These are phyloP conservation scores for Talaromyces marneffei DNA, from an alignment of 2,329 filamentous ascomycete genomes.

Conservation along the genomic window DNA sequence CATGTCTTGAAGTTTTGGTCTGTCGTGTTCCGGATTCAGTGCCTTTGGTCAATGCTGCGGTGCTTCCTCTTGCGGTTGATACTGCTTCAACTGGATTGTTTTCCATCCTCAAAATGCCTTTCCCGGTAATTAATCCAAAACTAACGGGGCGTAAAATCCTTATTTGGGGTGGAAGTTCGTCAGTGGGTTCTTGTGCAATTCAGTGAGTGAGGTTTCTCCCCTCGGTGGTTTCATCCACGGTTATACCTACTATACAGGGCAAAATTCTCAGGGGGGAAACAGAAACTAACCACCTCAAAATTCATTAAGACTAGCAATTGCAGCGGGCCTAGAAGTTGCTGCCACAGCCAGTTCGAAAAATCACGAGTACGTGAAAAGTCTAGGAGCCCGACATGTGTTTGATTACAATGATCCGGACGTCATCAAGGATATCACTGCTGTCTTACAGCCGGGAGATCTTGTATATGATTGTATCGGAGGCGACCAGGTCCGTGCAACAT, in stretches of 20 bases:
- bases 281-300: not conserved
- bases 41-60: conserved; percentile 36
- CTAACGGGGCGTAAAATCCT: conserved; percentile 25
- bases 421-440: conserved; percentile 28
- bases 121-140: conserved; percentile 23
- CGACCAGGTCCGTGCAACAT: conserved; percentile 27
- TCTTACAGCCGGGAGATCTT: conserved; percentile 1
- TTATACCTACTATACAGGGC: not conserved
- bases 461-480: conserved; percentile 22
- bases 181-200: conserved; percentile 6
- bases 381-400: conserved; percentile 33
- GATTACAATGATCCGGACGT: conserved; percentile 38
- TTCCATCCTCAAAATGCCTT: conserved; percentile 28
- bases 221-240: not conserved
- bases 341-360: conserved; percentile 34
- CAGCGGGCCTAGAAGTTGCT: conserved; percentile 28
- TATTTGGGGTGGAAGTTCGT: conserved; percentile 40
- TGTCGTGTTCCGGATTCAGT: conserved; percentile 24
- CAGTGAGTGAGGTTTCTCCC: conserved; percentile 24
- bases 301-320: conserved; percentile 26
- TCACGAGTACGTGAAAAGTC: conserved; percentile 26
- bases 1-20: conserved; percentile 3
- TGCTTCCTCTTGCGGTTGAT: conserved; percentile 35
- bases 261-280: not conserved
- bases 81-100: conserved; percentile 24